These are phyloP conservation scores for Paramecium tetraurelia DNA, from an alignment of 73 alveolate species.

Conservation along the genomic window DNA sequence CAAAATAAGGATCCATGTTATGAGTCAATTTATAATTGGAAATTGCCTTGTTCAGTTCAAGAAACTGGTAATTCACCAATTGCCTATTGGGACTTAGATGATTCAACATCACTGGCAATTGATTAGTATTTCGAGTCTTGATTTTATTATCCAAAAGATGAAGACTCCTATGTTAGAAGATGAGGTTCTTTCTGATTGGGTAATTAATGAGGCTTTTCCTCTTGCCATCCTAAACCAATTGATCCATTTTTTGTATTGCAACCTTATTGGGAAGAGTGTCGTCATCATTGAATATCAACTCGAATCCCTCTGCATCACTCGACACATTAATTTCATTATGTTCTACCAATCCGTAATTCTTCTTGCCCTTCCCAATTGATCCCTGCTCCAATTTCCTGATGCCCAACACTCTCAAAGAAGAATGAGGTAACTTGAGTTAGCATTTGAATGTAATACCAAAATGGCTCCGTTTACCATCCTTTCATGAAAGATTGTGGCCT, in stretches of 20 bases:
- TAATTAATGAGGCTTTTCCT: neutral
- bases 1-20: neutral
- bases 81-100: neutral
- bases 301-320: neutral
- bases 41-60: neutral
- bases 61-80: neutral
- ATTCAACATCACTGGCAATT: neutral
- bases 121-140: neutral
- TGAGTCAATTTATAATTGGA: neutral
- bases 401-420: neutral
- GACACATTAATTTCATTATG: neutral
- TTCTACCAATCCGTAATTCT: neutral
- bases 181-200: neutral
- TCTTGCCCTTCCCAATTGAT: neutral
- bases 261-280: neutral
- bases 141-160: neutral
- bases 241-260: neutral
- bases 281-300: neutral
- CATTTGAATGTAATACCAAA: neutral
- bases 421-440: neutral
- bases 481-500: slow-evolving; percentile 35
- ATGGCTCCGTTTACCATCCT: slow-evolving; percentile 43
- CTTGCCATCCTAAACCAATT: neutral
- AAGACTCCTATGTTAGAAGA: neutral
- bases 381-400: neutral